Evolutionary conservation across 2,329 filamentous ascomycete genomes (phyloP).

Genomic region (Neophaeococcomyces aloes): DNA sequence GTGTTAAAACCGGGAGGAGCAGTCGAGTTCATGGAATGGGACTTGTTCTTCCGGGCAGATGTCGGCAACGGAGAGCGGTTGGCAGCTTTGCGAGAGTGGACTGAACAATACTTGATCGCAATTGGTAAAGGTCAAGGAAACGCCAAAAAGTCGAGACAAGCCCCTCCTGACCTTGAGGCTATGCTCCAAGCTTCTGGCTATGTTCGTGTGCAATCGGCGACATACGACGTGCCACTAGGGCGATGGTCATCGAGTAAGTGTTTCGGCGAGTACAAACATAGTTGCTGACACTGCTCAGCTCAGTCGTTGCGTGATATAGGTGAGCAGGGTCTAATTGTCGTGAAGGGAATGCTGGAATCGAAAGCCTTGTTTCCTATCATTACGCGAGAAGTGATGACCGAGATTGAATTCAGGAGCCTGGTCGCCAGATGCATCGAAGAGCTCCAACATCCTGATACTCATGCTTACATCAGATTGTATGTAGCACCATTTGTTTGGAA

Average conservation of each 20-base stretch:
- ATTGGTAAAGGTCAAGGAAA: constrained; percentile 9
- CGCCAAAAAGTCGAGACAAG: background rate
- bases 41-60: constrained; percentile 3
- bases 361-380: background rate
- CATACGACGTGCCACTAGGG: background rate
- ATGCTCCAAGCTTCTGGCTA: background rate
- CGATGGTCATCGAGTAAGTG: background rate
- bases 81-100: constrained; percentile 3
- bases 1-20: constrained; percentile 1
- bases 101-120: background rate
- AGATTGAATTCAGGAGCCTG: background rate
- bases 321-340: background rate
- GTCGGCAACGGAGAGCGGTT: background rate
- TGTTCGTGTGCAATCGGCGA: background rate
- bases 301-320: background rate
- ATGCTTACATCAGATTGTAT: background rate
- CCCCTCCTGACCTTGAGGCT: background rate
- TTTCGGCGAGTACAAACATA: background rate
- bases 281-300: background rate
- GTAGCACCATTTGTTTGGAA: background rate
- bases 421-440: background rate
- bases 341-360: background rate
- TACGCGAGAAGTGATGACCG: background rate
- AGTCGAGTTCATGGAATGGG: constrained; percentile 7
- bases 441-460: background rate